Conservation (phyloP, 2,329 filamentous ascomycete genomes). For the Diaporthe aspalathi region DNA sequence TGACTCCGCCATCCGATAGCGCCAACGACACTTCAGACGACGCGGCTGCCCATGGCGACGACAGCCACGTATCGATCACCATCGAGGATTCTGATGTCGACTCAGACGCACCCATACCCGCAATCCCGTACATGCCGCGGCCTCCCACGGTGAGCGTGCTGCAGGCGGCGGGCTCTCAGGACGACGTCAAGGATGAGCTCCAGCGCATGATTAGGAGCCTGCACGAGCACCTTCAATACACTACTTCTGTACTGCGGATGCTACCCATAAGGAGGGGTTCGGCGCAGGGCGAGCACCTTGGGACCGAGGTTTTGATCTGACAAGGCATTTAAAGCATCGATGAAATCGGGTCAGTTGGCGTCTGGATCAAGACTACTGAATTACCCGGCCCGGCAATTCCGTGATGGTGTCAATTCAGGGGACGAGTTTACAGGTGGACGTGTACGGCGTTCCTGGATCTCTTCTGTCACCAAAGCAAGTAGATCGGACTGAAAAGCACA, state of each 20-base stretch:
- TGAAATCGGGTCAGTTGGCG: not conserved
- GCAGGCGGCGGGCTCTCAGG: slow-evolving; percentile 48
- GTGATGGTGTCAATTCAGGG: not conserved
- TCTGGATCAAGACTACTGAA: not conserved
- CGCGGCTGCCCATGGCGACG: slow-evolving; percentile 26
- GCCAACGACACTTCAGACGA: slow-evolving; percentile 37
- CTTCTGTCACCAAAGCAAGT: not conserved
- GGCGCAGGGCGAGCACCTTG: slow-evolving; percentile 19
- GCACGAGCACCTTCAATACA: slow-evolving; percentile 49
- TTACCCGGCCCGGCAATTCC: not conserved
- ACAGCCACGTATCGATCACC: slow-evolving; percentile 34
- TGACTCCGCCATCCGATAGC: slow-evolving; percentile 49
- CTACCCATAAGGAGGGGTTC: slow-evolving; percentile 44
- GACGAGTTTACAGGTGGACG: not conserved
- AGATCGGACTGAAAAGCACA: not conserved
- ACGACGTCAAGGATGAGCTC: slow-evolving; percentile 49
- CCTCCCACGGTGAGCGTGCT: slow-evolving; percentile 63
- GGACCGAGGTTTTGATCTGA: slow-evolving; percentile 31
- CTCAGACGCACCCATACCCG: slow-evolving; percentile 38
- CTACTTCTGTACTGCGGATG: slow-evolving; percentile 45
- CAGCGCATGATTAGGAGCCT: slow-evolving; percentile 50
- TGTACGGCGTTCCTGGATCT: not conserved
- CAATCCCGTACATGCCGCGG: slow-evolving; percentile 53
- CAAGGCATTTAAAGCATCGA: not conserved
- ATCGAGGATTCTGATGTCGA: slow-evolving; percentile 36